Evolutionary conservation across 2,329 filamentous ascomycete species (phyloP).

Genomic region (Fusarium concolor): DNA sequence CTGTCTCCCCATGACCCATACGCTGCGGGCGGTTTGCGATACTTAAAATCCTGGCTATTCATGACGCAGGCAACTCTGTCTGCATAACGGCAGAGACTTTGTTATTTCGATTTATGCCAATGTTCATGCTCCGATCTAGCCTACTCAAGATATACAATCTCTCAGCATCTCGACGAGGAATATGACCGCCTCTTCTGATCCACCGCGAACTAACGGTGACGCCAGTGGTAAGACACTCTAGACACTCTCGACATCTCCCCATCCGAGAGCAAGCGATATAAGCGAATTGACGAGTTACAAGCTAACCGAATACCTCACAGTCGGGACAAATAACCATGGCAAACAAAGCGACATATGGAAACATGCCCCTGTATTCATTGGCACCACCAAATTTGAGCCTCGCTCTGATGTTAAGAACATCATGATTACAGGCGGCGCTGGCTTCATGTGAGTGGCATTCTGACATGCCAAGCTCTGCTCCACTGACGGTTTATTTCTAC

Average conservation of each 20-base stretch:
- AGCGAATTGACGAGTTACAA: neutral
- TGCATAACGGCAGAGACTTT: slow-evolving; percentile 20
- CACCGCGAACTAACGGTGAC: slow-evolving; percentile 22
- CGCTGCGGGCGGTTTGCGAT: slow-evolving; percentile 20
- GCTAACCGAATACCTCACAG: slow-evolving; percentile 13
- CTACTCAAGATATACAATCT: neutral
- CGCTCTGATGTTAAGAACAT: slow-evolving; percentile 79
- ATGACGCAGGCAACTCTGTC: slow-evolving; percentile 33
- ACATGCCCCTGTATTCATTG: slow-evolving; percentile 75
- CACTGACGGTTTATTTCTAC: slow-evolving; percentile 38
- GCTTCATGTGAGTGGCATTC: slow-evolving; percentile 77
- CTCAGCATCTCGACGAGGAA: neutral
- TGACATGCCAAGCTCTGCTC: slow-evolving; percentile 18
- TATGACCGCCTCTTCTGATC: slow-evolving; percentile 35
- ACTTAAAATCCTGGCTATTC: slow-evolving; percentile 33
- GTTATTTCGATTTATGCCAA: neutral
- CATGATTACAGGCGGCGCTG: slow-evolving; percentile 84
- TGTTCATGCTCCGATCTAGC: neutral
- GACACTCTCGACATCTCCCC: neutral
- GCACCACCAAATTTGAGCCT: slow-evolving; percentile 77
- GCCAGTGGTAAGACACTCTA: slow-evolving; percentile 22
- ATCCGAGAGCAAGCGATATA: slow-evolving; percentile 1
- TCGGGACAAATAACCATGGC: slow-evolving; percentile 23
- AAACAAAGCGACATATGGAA: slow-evolving; percentile 74
- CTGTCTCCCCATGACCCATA: slow-evolving; percentile 19